Percentiles rank a stretch among this genome's conserved stretches.
These are phyloP conservation scores for Pseudocercospora cruenta DNA, from an alignment of 2,329 filamentous ascomycete species.

Conservation along the genomic window DNA sequence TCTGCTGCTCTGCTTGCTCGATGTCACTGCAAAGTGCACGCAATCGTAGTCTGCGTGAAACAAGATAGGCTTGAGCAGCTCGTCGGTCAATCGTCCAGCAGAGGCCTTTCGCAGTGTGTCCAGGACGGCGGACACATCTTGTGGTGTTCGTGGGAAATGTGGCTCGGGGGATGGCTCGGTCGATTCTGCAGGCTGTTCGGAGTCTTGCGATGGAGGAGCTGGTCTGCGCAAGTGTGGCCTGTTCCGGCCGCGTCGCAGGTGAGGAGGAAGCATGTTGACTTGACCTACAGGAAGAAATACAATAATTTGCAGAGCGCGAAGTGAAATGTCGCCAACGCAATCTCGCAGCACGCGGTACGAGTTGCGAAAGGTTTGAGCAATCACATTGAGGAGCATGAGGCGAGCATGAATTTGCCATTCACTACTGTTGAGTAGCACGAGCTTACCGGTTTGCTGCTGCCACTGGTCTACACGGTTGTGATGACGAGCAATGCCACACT, in stretches of 20 bases:
- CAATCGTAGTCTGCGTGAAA: conserved; percentile 26
- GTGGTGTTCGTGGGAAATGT: conserved; percentile 11
- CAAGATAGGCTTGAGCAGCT: conserved; percentile 23
- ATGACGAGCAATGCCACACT: background rate
- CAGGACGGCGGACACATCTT: conserved; percentile 15
- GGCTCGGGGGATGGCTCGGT: background rate
- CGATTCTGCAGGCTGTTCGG: background rate
- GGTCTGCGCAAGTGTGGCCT: background rate
- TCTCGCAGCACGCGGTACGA: background rate
- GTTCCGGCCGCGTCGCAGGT: background rate
- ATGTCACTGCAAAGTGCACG: conserved; percentile 18
- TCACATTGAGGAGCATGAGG: background rate
- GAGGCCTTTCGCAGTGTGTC: conserved; percentile 16
- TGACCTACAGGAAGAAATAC: background rate
- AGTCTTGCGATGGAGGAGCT: background rate
- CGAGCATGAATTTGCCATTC: background rate
- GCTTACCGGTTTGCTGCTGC: background rate
- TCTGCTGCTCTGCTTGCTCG: conserved; percentile 1
- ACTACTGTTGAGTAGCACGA: background rate
- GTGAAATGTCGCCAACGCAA: background rate
- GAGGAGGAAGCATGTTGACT: conserved; percentile 1
- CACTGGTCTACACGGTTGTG: background rate
- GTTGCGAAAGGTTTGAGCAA: background rate
- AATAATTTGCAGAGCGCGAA: background rate
- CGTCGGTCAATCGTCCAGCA: conserved; percentile 15